Evolutionary conservation across 768 basidiomycete species (phyloP).

Genomic region (Mrakia blollopis): DNA sequence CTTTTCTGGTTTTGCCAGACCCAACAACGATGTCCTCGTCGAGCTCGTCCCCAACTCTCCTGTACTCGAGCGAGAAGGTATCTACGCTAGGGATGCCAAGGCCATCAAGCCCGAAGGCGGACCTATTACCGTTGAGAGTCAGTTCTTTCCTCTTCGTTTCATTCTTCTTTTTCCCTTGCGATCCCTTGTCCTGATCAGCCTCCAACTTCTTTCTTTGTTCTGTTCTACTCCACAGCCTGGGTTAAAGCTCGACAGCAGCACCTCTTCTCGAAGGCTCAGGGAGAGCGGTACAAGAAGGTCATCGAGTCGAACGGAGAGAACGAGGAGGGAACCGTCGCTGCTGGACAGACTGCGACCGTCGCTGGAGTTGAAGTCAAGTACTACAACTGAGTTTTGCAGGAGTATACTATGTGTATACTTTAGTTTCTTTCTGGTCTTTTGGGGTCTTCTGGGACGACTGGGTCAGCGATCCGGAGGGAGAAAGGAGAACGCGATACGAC

Average conservation of each 20-base stretch:
- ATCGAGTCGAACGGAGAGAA: background rate
- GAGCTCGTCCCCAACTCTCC: conserved; percentile 49
- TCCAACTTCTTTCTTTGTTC: background rate
- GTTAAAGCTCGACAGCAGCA: conserved; percentile 16
- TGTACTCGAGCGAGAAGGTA: conserved; percentile 50
- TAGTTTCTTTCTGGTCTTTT: too few relatives aligned
- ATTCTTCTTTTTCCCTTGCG: background rate
- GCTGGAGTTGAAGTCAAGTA: background rate
- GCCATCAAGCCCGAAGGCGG: background rate
- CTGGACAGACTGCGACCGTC: background rate
- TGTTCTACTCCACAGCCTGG: background rate
- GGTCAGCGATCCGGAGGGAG: too few relatives aligned
- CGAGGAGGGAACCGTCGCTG: background rate
- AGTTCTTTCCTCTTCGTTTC: background rate
- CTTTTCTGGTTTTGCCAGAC: conserved; percentile 31
- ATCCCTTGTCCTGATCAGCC: background rate
- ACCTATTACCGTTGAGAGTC: conserved; percentile 8
- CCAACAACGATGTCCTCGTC: conserved; percentile 50
- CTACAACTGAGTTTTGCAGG: background rate
- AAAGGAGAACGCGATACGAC: too few relatives aligned
- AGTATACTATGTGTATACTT: too few relatives aligned
- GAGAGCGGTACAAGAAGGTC: background rate
- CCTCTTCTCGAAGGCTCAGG: background rate
- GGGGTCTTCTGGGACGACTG: too few relatives aligned
- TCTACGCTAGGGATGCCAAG: conserved; percentile 44